These are phyloP conservation scores for Leccinum barrowsii DNA, from an alignment of 768 basidiomycete species.

Conservation along the genomic window DNA sequence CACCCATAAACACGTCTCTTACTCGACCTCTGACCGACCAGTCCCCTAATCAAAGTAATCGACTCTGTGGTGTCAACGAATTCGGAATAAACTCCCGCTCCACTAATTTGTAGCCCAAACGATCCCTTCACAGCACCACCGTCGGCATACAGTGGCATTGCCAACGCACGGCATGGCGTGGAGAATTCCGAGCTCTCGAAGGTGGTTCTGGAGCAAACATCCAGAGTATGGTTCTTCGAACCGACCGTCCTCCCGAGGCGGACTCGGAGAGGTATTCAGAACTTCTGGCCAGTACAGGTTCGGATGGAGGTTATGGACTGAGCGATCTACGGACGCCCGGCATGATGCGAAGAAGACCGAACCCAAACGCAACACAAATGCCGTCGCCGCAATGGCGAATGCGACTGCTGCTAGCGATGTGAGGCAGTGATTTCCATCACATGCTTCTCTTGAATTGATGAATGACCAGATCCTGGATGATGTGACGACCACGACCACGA, in stretches of 20 bases:
- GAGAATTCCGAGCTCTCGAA: constrained; percentile 24
- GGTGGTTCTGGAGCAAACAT: constrained; percentile 14
- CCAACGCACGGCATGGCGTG: constrained; percentile 7
- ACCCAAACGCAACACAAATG: constrained; percentile 33
- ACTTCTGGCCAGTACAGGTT: constrained; percentile 5
- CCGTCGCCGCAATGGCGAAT: constrained; percentile 28
- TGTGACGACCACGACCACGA: background rate
- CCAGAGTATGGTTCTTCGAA: constrained; percentile 23
- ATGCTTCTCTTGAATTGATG: constrained; percentile 3
- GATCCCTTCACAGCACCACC: constrained; percentile 30
- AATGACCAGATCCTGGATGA: constrained; percentile 5
- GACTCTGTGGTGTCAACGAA: constrained; percentile 12
- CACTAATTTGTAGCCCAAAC: constrained; percentile 11
- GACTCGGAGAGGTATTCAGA: constrained; percentile 23
- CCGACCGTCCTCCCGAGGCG: constrained; percentile 14
- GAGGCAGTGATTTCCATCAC: constrained; percentile 7
- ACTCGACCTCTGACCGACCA: constrained; percentile 23
- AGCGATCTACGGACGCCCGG: constrained; percentile 6
- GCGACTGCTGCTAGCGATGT: constrained; percentile 28
- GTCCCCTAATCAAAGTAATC: constrained; percentile 11
- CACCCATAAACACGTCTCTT: constrained; percentile 24
- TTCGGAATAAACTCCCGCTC: constrained; percentile 4
- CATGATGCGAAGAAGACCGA: constrained; percentile 31
- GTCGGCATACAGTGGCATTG: constrained; percentile 15
- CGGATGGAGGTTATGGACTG: constrained; percentile 1